These are phyloP conservation scores for Xerocomellus amylosporus DNA, from an alignment of 768 basidiomycete species.

Conservation along the genomic window DNA sequence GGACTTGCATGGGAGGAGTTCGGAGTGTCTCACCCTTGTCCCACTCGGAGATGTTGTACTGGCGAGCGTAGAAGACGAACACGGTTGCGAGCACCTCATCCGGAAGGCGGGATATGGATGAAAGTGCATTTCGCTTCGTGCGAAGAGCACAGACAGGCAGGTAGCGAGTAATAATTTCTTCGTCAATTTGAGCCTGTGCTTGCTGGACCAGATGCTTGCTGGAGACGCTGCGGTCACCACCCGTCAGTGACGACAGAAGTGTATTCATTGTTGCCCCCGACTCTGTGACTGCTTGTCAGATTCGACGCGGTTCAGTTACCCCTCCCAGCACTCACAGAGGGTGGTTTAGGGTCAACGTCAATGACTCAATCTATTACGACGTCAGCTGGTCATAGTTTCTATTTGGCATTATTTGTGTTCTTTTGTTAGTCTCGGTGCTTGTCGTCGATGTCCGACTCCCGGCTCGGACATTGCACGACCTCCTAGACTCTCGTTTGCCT, in stretches of 20 bases:
- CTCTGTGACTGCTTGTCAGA: neutral
- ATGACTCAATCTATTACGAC: too few relatives aligned
- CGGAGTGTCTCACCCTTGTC: neutral
- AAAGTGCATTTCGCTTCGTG: neutral
- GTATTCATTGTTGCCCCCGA: neutral
- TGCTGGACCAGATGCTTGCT: neutral
- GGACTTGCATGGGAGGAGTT: neutral
- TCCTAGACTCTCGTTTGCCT: too few relatives aligned
- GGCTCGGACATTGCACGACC: too few relatives aligned
- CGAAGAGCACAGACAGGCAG: constrained; percentile 2
- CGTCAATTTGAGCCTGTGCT: neutral
- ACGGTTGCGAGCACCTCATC: constrained; percentile 1
- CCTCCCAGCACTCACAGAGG: neutral
- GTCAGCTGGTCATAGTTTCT: too few relatives aligned
- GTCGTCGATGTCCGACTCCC: too few relatives aligned
- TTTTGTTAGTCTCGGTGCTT: too few relatives aligned
- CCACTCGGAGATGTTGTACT: constrained; percentile 1
- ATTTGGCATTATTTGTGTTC: too few relatives aligned
- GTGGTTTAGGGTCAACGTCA: too few relatives aligned
- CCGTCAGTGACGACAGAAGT: neutral
- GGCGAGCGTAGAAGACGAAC: neutral
- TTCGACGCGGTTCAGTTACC: neutral
- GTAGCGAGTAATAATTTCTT: neutral
- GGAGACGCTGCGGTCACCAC: neutral
- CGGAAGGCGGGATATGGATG: neutral